Base-by-base conservation (phyloP, 2,329 filamentous ascomycete genomes). In the Colletotrichum theobromicola region DNA sequence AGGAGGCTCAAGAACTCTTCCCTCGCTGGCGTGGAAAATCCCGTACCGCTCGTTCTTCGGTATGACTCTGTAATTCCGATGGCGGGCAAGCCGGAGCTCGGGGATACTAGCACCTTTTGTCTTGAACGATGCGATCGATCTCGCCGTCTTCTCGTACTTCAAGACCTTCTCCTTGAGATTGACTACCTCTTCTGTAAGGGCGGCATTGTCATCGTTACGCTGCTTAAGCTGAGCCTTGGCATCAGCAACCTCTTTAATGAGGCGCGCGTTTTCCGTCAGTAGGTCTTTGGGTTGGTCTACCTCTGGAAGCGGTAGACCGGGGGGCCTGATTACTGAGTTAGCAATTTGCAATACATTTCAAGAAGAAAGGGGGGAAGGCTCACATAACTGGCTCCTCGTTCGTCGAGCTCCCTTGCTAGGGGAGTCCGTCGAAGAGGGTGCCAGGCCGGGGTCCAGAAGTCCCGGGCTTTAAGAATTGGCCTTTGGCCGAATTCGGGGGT, bases 381-480 rank as follows among this genome's bases (percentile, higher is more conserved):
- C 60, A 73, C 71, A 70, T 73, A 70, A 65, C 67, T 60, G 50
- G 60, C 12, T 42, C 16, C 37, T 15, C 50, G 18, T 18, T 26
- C 46, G 50, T 37, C 32, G 12, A 18, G 50, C 63, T 32, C 71
- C 60, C 32, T n/a, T 53, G 28, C 71, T 73, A 73, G 60, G 60
- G 16, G 26, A 58, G 21, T 46, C 9, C 58, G 30, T 24, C 53
- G 26, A 26, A 58, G 67, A 34, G 26, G 13, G 13, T 30, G 10
- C 60, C 71, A 70, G 71, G 71, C 71, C 67, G 62, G 71, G 71
- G 62, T 62, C 67, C 71, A 70, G 60, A 35, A 55, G 18, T 70
- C 67, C 67, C 46, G 67, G 71, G 71, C 71, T 70, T 70, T 35
- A n/a, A 3, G 10, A 13, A 50, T 21, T n/a, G 24, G 53, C 46